Evolutionary conservation across 2,329 filamentous ascomycete genomes (phyloP), one percentile per base, ranked within the genome.

Genomic region (Aspergillus alliaceus): DNA sequence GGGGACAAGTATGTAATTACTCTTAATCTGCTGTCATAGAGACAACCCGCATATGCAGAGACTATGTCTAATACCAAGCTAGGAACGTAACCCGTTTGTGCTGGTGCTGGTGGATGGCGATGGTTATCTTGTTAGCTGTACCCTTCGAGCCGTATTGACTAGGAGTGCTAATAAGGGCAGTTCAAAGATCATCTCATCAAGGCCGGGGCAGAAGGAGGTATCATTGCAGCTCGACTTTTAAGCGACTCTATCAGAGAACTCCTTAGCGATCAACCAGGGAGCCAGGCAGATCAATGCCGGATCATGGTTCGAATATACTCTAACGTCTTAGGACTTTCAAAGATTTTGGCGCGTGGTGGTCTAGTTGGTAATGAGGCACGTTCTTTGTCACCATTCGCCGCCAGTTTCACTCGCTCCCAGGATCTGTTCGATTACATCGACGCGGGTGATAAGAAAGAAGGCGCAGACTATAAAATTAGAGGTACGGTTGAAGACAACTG

Each of bases 41-140:
- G 15, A 4, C 5, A 22, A 27, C n/a, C 3, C 3, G 31, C 31
- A 20, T 6, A 6, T 24, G 34, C 7, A 47, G n/a, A 37, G 40
- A 14, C 18, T 31, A 39, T 44, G 42, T 56, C 54, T 59, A 31
- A 65, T 47, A 29, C 20, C 8, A 58, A 64, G n/a, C 27, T 66
- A 78, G 65, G 73, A 83, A 24, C 79, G 81, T 20, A 83, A 83
- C 59, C 80, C 84, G 0, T 88, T 87, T 62, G 83, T 84, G 1
- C 75, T 88, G 2, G 80, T 88, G 6, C 73, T 88, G 0, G 73
- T 88, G 12, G 85, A 88, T 56, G 86, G 84, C 20, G 84, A 88
- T 69, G 83, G 82, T 48, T 87, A 86, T 63, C 65, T 80, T 22
- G 66, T 74, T 42, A 57, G 67, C 51, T 5, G 6, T 25, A 12